Evolutionary conservation across 306 rosid genomes (phyloP), one percentile per base, ranked within the genome.

Genomic region (Corylus heterophylla): DNA sequence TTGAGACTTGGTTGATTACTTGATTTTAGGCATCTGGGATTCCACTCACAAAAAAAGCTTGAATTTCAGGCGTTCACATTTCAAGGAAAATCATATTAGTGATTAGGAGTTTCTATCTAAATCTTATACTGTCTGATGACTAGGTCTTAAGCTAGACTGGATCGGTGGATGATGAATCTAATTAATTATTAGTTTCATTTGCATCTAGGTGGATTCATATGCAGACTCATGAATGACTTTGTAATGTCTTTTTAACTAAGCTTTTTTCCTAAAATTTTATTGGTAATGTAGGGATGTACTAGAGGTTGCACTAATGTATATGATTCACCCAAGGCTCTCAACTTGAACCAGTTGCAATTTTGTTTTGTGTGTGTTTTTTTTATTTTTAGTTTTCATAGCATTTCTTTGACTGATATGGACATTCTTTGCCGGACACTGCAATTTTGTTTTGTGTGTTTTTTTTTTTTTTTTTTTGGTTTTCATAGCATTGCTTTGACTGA

Each of bases 301-400:
- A 55, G 7, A 18, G 25, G n/a, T 55, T 55, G 12, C 11, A 55
- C 20, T n/a, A 7, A 55, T n/a, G 1, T 55, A 55, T 55, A n/a
- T 55, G 27, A 55, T 55, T 55, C 10, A n/a, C 11, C 20, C 27
- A 17, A n/a, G 8, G 20, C 2, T 35, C 42, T 37, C 5, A 8
- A 17, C 8, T 12, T 64, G 69, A 64, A 35, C 70, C 45, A 37
- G 44, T 73, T 74, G 51, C 47, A 54, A 7, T 70, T 78, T 64
- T 54, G 11, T 49, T 12, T 48, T 48, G 7, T 37, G 35, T 35
- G 22, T 35, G 2, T 29, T 63, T 44, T 17, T 37, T 73, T 70
- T 73, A 5, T 22, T 22, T 22, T 22, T 22, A 27, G 55, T 64
- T 70, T 52, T 69, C 18, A 12, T 7, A 16, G 47, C 69, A 63